Evolutionary conservation across 75 land plant species (phyloP), one percentile per base, ranked within the genome.

Genomic region (Isoetes taiwanensis): DNA sequence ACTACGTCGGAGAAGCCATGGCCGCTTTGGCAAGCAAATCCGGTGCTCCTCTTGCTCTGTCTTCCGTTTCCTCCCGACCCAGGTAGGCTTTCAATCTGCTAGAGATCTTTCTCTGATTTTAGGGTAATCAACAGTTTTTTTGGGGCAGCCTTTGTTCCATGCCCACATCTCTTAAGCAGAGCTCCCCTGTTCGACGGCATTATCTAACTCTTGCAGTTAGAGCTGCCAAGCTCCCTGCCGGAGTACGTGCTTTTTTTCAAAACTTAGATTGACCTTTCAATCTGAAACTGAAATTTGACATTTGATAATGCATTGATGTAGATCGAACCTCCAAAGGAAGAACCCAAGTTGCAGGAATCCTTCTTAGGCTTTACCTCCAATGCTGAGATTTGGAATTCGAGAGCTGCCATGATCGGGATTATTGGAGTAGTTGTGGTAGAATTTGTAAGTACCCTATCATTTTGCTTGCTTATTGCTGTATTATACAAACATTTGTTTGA

Each of bases 341-440:
- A 86, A 59, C 94, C 97, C 10, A 86, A 83, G 65, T 72, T 90
- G 38, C 43, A 71, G 10, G 68, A 78, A 5, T 65, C 88, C 0
- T 74, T 90, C 52, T 72, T 75, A 24, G 97, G 97, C 1, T 90
- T 90, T 54, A 90, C 97, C 11, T 71, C 29, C 28, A 86, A 82
- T 28, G 97, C 97, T 9, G 97, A 90, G 64, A 64, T 76, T 2
- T 90, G 97, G 97, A 90, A 90, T 41, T 83, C 97, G 9, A 74
- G 97, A 31, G 94, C 94, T 30, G 73, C 90, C 37, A 86, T 90
- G 97, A 82, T 90, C 32, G 97, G 97, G 4, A 66, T 90, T 40
- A 71, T 86, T 41, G 97, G 97, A 1, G 74, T 73, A 25, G 72
- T 86, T 69, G 56, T 86, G 39, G 80, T 86, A 1, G 97, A 90